Evolutionary conservation across 805 yeast species (phyloP).

Genomic region (Candida golubevii): DNA sequence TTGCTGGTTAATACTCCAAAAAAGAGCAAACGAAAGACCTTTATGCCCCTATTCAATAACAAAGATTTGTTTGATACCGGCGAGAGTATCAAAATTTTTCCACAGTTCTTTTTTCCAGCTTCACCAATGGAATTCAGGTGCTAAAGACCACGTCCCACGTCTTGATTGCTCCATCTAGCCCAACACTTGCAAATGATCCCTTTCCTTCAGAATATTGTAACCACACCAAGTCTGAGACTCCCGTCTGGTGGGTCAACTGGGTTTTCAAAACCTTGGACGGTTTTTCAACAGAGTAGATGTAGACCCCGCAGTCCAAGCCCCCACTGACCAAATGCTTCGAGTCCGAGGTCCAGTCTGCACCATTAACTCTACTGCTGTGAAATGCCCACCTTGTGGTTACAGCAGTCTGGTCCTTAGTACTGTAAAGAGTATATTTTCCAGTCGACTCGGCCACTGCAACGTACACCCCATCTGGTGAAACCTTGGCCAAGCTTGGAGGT

Average conservation of each 20-base stretch:
- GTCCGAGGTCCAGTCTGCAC: conserved; percentile 75
- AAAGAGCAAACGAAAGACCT: too few species aligned
- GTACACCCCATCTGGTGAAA: conserved; percentile 65
- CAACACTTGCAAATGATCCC: conserved; percentile 58
- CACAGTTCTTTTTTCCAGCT: too few species aligned
- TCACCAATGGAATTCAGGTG: conserved; percentile 3
- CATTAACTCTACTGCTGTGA: conserved; percentile 78
- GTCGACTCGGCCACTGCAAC: conserved; percentile 83
- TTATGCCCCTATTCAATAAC: too few species aligned
- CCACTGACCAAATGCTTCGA: conserved; percentile 72
- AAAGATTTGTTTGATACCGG: too few species aligned
- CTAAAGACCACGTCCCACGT: conserved; percentile 53
- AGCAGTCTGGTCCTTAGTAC: conserved; percentile 47
- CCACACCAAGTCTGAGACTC: conserved; percentile 78
- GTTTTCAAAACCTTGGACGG: conserved; percentile 75
- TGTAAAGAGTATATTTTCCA: conserved; percentile 81
- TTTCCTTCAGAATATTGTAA: conserved; percentile 27
- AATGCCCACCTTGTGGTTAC: conserved; percentile 92
- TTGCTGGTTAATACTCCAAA: too few species aligned
- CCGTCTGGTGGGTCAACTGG: conserved; percentile 83
- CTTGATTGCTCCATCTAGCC: conserved; percentile 78
- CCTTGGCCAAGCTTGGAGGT: conserved; percentile 55
- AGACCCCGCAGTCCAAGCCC: conserved; percentile 78
- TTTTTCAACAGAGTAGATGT: conserved; percentile 70
- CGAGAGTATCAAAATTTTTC: too few species aligned